These are phyloP conservation scores for Cymbomonas tetramitiformis DNA, from an alignment of 139 green algal species.

Conservation along the genomic window DNA sequence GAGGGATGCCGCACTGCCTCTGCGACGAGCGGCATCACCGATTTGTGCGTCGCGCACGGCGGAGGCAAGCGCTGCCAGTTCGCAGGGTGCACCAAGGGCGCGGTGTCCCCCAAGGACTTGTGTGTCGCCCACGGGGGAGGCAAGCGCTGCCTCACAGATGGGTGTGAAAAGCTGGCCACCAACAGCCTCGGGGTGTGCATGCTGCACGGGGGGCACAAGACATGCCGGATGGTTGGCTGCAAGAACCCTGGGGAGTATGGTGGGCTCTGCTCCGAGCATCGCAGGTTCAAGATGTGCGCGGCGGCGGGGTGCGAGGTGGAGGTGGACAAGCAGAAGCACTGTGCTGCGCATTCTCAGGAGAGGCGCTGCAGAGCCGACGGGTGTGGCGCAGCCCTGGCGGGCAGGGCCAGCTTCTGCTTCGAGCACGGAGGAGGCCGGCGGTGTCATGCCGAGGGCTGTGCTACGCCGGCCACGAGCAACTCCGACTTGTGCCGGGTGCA, in stretches of 20 bases:
- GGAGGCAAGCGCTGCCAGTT: neutral
- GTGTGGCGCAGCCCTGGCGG: neutral
- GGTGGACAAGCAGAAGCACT: neutral
- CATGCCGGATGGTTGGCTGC: neutral
- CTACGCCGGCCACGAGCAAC: neutral
- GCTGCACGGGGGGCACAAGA: neutral
- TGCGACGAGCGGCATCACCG: neutral
- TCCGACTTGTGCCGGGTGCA: neutral
- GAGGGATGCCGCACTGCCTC: neutral
- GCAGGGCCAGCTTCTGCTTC: neutral
- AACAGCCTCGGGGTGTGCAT: neutral
- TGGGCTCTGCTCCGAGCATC: neutral
- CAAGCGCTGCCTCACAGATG: neutral
- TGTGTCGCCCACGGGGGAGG: neutral
- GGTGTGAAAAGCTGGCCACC: neutral
- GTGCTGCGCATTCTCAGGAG: neutral
- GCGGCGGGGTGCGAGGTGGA: neutral
- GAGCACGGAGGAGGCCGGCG: neutral
- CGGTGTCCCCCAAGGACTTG: neutral
- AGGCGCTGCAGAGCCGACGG: neutral
- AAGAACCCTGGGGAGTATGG: neutral
- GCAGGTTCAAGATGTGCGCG: neutral
- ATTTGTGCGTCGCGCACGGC: neutral
- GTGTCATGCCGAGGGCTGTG: neutral
- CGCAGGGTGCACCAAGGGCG: neutral